Conservation (phyloP, 1,284 basidiomycete genomes). For the Moniliophthora roreri region DNA sequence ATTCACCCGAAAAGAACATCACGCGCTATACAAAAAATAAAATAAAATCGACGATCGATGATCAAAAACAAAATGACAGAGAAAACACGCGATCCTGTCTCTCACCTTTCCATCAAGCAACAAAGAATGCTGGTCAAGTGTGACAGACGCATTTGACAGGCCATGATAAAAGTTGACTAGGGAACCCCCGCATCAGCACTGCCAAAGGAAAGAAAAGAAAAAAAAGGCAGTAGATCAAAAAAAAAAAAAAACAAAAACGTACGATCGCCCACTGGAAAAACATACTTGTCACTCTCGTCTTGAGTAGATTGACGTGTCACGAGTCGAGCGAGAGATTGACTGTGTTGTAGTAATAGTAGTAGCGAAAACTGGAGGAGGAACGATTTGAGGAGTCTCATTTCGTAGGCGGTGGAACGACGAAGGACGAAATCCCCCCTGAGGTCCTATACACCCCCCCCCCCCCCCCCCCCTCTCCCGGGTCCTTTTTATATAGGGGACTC, state of each 20-base stretch:
- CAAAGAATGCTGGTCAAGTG: conserved; percentile 43
- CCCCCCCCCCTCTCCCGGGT: too few relatives aligned
- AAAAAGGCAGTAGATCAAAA: conserved; percentile 16
- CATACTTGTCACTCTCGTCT: conserved; percentile 30
- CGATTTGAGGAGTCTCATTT: too few relatives aligned
- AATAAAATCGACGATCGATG: too few relatives aligned
- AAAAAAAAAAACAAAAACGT: conserved; percentile 10
- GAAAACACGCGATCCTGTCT: neutral
- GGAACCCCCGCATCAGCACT: neutral
- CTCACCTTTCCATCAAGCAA: conserved; percentile 40
- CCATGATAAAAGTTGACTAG: conserved; percentile 37
- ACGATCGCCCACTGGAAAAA: conserved; percentile 31
- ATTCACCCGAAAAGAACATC: conserved; percentile 42
- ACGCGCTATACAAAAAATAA: conserved; percentile 28
- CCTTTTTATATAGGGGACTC: too few relatives aligned
- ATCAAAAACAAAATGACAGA: neutral
- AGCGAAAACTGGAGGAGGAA: neutral
- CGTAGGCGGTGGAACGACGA: too few relatives aligned
- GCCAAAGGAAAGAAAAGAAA: neutral
- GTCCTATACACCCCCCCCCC: too few relatives aligned
- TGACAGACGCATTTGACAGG: conserved; percentile 35
- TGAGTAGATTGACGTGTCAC: neutral
- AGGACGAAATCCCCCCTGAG: too few relatives aligned
- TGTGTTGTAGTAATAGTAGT: too few relatives aligned
- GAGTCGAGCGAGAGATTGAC: too few relatives aligned